phyloP scores from a whole-genome alignment of 345 rosid genomes.

The Aegle marmelos region DNA sequence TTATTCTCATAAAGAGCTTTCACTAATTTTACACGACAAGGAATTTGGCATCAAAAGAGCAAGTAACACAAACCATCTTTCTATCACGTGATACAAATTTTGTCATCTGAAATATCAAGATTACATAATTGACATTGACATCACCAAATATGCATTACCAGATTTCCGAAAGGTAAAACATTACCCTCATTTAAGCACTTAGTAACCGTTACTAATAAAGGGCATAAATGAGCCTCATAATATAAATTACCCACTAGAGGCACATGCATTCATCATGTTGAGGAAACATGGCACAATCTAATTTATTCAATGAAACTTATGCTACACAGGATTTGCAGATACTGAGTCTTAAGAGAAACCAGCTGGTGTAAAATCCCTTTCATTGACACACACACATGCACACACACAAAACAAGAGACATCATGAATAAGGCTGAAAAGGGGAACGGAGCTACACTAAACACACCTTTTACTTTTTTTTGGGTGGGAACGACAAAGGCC shows the following conservation, averaged over 20 bases:
- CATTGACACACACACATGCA: neutral
- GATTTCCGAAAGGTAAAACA: neutral
- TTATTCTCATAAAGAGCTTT: neutral
- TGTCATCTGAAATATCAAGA: neutral
- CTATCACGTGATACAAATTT: neutral
- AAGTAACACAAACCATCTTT: neutral
- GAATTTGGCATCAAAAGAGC: neutral
- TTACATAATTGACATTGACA: neutral
- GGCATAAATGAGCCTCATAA: neutral
- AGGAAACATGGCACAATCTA: neutral
- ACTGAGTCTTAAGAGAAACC: neutral
- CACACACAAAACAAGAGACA: neutral
- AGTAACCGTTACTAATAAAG: neutral
- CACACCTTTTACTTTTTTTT: neutral
- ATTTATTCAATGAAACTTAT: neutral
- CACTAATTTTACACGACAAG: neutral
- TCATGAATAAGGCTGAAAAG: neutral
- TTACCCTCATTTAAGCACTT: neutral
- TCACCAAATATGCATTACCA: neutral
- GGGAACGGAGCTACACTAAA: neutral
- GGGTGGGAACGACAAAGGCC: neutral
- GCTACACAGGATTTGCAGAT: neutral
- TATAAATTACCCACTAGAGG: neutral
- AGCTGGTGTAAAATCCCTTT: neutral
- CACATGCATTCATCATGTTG: neutral